Evolutionary conservation across 2,329 filamentous ascomycete genomes (phyloP).

Genomic region (Arthrinium phaeospermum): DNA sequence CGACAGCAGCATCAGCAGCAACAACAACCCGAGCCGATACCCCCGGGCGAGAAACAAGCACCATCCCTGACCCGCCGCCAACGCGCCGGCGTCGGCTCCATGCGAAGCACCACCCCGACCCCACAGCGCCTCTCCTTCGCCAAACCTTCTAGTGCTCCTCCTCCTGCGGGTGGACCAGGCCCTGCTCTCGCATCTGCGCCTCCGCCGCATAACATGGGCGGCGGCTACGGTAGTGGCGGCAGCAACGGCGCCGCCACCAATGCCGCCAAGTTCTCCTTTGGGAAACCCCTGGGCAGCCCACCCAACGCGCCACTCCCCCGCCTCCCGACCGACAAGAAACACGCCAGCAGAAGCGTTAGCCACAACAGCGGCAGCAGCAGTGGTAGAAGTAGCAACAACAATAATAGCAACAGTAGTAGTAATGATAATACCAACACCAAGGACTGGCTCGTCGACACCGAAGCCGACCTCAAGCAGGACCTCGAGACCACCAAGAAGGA

Average conservation of each 20-base stretch:
- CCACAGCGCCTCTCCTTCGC: neutral
- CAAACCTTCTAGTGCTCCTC: neutral
- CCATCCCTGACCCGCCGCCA: constrained; percentile 1
- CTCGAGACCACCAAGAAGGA: constrained; percentile 9
- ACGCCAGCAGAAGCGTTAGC: neutral
- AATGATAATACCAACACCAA: neutral
- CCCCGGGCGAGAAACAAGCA: neutral
- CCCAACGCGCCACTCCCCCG: neutral
- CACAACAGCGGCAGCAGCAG: neutral
- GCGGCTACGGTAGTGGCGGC: neutral
- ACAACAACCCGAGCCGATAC: neutral
- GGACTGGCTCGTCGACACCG: neutral
- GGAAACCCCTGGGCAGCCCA: neutral
- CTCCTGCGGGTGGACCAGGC: neutral
- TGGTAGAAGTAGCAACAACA: neutral
- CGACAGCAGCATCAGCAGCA: neutral
- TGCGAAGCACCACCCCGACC: neutral
- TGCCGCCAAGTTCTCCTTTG: neutral
- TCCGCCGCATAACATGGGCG: neutral
- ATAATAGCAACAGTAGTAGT: neutral
- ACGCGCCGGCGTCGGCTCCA: neutral
- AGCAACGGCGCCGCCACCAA: neutral
- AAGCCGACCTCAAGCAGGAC: neutral
- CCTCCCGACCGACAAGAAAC: constrained; percentile 1
- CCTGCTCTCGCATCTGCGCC: neutral